These are phyloP conservation scores for Rhizopus delemar DNA, from an alignment of 371 early-diverging fungal species.

Conservation along the genomic window DNA sequence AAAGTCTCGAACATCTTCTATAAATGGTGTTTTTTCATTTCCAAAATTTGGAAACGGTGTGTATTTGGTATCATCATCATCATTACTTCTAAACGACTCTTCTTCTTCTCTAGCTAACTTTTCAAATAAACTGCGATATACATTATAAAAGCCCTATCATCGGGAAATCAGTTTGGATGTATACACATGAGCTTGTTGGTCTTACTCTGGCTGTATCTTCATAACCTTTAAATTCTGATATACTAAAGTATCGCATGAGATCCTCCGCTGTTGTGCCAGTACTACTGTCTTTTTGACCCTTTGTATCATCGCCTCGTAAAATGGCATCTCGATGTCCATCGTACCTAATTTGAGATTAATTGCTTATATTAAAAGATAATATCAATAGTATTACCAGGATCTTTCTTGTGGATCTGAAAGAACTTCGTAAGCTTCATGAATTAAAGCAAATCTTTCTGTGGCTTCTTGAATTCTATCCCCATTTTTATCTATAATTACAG, in stretches of 20 bases:
- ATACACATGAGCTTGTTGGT: neutral
- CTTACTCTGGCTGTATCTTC: constrained; percentile 59
- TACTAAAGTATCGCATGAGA: constrained; percentile 72
- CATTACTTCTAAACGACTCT: constrained; percentile 55
- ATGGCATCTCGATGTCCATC: constrained; percentile 84
- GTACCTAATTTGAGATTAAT: constrained; percentile 50
- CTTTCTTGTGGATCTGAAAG: constrained; percentile 88
- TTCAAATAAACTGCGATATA: constrained; percentile 79
- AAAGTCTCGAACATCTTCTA: constrained; percentile 62
- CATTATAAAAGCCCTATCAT: constrained; percentile 73
- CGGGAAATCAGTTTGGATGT: constrained; percentile 5
- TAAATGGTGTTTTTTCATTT: constrained; percentile 50
- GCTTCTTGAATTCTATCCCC: constrained; percentile 80
- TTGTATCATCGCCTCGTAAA: constrained; percentile 66
- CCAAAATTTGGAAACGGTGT: constrained; percentile 64
- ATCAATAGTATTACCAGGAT: constrained; percentile 63
- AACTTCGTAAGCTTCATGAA: constrained; percentile 91
- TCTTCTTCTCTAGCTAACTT: constrained; percentile 80
- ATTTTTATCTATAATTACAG: constrained; percentile 78
- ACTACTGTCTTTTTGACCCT: constrained; percentile 36
- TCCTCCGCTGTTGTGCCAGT: constrained; percentile 61
- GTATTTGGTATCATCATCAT: constrained; percentile 32
- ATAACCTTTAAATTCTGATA: constrained; percentile 66
- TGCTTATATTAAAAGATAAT: neutral
- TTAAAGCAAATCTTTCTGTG: constrained; percentile 80